Percentiles rank a stretch among this genome's conserved stretches.
These are phyloP conservation scores for Syncephalastrum sp. DNA, from an alignment of 371 early-diverging fungal species.

Conservation along the genomic window DNA sequence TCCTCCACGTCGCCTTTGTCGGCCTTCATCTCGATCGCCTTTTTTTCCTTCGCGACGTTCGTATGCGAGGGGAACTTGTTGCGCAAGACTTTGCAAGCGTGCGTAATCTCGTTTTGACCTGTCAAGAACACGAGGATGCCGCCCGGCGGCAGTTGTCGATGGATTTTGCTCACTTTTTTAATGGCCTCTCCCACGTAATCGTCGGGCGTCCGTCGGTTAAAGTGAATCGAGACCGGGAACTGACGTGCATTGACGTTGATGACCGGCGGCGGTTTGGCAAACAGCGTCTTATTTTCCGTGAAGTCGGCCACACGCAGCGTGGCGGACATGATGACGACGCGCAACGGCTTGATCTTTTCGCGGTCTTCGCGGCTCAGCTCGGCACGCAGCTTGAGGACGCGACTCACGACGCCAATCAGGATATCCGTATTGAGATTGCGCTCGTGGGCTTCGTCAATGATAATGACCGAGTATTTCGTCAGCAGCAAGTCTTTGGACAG, in stretches of 20 bases:
- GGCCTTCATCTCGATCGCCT: constrained; percentile 32
- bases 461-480: constrained; percentile 90
- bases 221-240: constrained; percentile 83
- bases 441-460: constrained; percentile 99
- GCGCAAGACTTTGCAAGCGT: constrained; percentile 71
- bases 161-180: constrained; percentile 92
- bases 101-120: constrained; percentile 89
- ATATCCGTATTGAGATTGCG: constrained; percentile 98
- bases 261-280: constrained; percentile 77
- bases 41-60: constrained; percentile 29
- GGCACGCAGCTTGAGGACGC: constrained; percentile 73
- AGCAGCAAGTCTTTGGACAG: constrained; percentile 86
- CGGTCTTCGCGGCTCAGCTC: constrained; percentile 57
- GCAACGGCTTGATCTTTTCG: constrained; percentile 75
- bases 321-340: constrained; percentile 99
- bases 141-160: constrained; percentile 85
- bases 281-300: constrained; percentile 79
- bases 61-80: constrained; percentile 61
- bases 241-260: constrained; percentile 95
- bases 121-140: constrained; percentile 92
- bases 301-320: constrained; percentile 94
- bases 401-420: constrained; percentile 90
- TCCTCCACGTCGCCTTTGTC: constrained; percentile 53
- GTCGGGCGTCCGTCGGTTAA: constrained; percentile 71
- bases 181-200: constrained; percentile 81